phyloP scores from a whole-genome alignment of 2,329 filamentous ascomycete species.

The Elsinoe australis region DNA sequence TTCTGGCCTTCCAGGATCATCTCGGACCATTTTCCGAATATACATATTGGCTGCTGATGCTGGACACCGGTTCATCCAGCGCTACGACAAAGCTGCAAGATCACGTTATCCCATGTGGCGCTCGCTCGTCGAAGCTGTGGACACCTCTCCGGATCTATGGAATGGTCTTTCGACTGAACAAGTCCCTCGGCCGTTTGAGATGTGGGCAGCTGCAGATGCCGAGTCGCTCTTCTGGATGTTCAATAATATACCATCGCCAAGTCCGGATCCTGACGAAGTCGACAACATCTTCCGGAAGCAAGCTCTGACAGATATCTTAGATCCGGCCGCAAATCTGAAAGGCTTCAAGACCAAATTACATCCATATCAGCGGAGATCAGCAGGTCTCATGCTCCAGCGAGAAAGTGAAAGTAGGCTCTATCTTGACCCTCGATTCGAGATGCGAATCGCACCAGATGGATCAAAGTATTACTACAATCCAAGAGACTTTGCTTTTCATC shows the following conservation, averaged over 20 bases:
- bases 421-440: conserved; percentile 66
- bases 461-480: conserved; percentile 62
- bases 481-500: conserved; percentile 53
- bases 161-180: conserved; percentile 34
- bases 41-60: conserved; percentile 62
- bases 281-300: conserved; percentile 45
- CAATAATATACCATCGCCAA: conserved; percentile 63
- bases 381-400: conserved; percentile 74
- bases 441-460: conserved; percentile 53
- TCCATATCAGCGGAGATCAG: conserved; percentile 71
- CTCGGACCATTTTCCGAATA: conserved; percentile 37
- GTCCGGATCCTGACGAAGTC: conserved; percentile 47
- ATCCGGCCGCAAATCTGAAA: conserved; percentile 38
- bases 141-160: conserved; percentile 53
- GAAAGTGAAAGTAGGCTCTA: conserved; percentile 58
- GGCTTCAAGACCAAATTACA: conserved; percentile 62
- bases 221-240: conserved; percentile 61
- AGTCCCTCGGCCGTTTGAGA: conserved; percentile 29
- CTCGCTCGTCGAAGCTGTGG: conserved; percentile 45
- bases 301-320: conserved; percentile 51
- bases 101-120: conserved; percentile 32
- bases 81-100: conserved; percentile 38
- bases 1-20: not conserved
- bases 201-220: conserved; percentile 37
- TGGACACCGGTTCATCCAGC: conserved; percentile 46